Evolutionary conservation across 164 flowering plant genomes (phyloP), one percentile per base, ranked within the genome.

Genomic region (Aristolochia fimbriata): DNA sequence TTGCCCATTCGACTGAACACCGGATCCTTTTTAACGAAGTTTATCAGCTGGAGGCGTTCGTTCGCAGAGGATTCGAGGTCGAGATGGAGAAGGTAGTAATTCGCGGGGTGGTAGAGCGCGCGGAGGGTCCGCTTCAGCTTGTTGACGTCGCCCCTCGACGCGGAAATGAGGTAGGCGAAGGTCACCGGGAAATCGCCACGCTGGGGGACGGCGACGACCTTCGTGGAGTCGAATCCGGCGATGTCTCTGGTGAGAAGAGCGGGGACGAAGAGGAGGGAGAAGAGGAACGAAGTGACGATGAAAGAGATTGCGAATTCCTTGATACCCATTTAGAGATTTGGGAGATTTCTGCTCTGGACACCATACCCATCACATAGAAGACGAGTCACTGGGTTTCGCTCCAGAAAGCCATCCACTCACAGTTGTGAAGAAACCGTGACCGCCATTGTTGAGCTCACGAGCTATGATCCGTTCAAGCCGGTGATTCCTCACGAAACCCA

Each of bases 141-240:
- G 46, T 16, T 16, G 37, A 73, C 49, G 66, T 92, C 98, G 0
- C 91, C 94, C 25, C 63, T 74, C 2, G 97, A 82, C 6, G 91
- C 96, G 0, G 98, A 92, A 64, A 92, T 87, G 43, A 92, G 64
- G 80, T 87, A 92, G 43, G 98, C 96, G 59, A 92, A 88, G 1
- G 81, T 66, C 14, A 73, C 86, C 0, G 85, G 85, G 55, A 82
- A 81, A 1, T 74, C 53, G 3, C 55, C 31, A 59, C 70, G 19
- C 51, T 62, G 60, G 2, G 60, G 62, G 25, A 22, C 41, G 25
- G 31, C 22, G 51, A 64, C 11, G 61, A 54, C 70, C 58, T 59
- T 64, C 27, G 61, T 49, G 15, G 78, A 76, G 45, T 43, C 69
- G 46, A 61, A 37, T 4, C 24, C 57, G 52, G 75, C 19, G 47